Percentiles rank a stretch among this genome's conserved stretches.
These are phyloP conservation scores for Rhodofomes roseus DNA, from an alignment of 1,284 basidiomycete species.

Conservation along the genomic window DNA sequence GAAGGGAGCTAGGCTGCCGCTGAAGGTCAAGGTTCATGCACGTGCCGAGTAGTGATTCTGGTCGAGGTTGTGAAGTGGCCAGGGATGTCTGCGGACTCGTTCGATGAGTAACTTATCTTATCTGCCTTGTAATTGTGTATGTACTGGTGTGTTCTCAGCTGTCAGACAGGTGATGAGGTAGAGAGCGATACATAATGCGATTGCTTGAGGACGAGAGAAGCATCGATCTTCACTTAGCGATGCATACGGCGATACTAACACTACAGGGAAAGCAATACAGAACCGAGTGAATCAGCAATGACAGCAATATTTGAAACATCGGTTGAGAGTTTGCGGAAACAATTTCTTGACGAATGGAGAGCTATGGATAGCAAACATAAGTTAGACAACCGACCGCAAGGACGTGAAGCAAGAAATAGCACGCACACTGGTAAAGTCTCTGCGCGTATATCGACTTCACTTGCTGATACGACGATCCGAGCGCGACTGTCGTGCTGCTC, in stretches of 20 bases:
- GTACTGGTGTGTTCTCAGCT: too few species aligned
- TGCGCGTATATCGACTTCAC: neutral
- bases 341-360: neutral
- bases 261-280: conserved; percentile 3
- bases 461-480: neutral
- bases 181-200: neutral
- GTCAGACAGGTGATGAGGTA: neutral
- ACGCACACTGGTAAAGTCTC: neutral
- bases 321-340: neutral
- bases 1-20: conserved; percentile 15
- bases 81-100: too few species aligned
- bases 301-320: conserved; percentile 3
- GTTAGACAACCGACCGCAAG: neutral
- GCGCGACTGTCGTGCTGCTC: neutral
- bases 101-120: too few species aligned
- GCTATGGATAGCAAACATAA: neutral
- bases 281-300: neutral
- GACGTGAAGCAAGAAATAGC: neutral
- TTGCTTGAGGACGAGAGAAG: neutral
- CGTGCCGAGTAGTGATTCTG: neutral
- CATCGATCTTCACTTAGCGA: neutral
- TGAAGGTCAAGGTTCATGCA: conserved; percentile 13
- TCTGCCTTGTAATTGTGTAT: too few species aligned
- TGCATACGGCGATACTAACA: neutral
- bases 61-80: neutral